Evolutionary conservation across 2,329 filamentous ascomycete species (phyloP), one percentile per base, ranked within the genome.

Genomic region (Diplodia intermedia): DNA sequence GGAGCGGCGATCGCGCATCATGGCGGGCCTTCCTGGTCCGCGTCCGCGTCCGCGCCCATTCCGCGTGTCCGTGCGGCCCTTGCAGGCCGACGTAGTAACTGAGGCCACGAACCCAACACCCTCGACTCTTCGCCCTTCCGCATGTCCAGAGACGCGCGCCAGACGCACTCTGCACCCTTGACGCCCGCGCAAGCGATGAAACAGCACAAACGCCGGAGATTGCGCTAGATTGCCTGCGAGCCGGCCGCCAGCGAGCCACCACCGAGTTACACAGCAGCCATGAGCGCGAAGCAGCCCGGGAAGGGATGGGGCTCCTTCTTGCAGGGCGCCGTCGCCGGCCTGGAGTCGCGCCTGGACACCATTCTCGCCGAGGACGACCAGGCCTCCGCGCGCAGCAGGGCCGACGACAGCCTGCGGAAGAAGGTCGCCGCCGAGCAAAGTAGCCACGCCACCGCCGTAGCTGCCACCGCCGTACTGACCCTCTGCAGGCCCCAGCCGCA

Each of bases 331-430:
- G 93, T 98, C 69, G 93, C 94, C 66, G 94, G 94, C 69, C 91
- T 99, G 68, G 95, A 99, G 82, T 96, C 94, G 69, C 89, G 92
- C 53, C 86, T 99, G 69, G 95, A 99, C 79, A 94, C 88, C 61
- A 97, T 99, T 69, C 86, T 99, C 69, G 89, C 93, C 66, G 94
- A 97, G 72, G 89, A 92, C 67, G 88, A 90, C 53, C 86, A 87
- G 57, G 78, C 79, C 38, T 79, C 80, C 62, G 82, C 80, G 62
- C 80, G 78, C 69, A 77, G 77, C 67, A 81, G 79, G 68, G 72
- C 78, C 38, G 75, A 78, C 36, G 78, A 82, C 49, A 73, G 77
- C 20, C 74, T 76, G 66, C 77, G 76, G 65, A 71, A 75, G 31
- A 75, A 77, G 20, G 72, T 67, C 68, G 69, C 69, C 71, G 71